Evolutionary conservation across 1,284 basidiomycete genomes (phyloP).

Genomic region (Fomitopsis palustris): DNA sequence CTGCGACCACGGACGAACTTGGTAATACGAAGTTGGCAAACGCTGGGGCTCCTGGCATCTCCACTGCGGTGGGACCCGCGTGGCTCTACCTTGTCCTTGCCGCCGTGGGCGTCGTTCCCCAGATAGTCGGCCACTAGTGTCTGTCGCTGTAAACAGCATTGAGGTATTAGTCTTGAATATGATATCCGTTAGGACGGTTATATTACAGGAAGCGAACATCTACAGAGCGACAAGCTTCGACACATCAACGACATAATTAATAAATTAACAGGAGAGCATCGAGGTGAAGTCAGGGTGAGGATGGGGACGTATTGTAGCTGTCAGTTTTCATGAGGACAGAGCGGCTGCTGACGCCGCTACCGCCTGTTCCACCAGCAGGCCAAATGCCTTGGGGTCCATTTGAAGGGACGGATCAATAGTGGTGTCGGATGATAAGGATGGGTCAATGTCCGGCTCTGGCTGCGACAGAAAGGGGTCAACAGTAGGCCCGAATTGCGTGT

Average conservation of each 20-base stretch:
- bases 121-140: not conserved
- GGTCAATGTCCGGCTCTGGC: no score
- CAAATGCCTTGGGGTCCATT: not conserved
- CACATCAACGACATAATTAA: not conserved
- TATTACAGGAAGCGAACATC: not conserved
- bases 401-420: not conserved
- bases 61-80: not conserved
- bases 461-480: not conserved
- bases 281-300: no score
- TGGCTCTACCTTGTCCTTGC: constrained; percentile 3
- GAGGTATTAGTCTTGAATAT: not conserved
- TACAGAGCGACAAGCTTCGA: not conserved
- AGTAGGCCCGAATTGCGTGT: not conserved
- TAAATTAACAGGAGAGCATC: not conserved
- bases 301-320: not conserved
- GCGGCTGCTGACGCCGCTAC: not conserved
- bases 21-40: constrained; percentile 9
- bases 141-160: not conserved
- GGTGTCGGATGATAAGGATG: no score
- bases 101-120: not conserved
- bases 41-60: not conserved
- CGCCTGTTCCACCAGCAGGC: not conserved
- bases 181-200: not conserved
- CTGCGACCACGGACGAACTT: not conserved
- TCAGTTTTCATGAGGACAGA: not conserved